Base-by-base conservation (phyloP, 805 yeast genomes). In the Pichia scutulata region DNA sequence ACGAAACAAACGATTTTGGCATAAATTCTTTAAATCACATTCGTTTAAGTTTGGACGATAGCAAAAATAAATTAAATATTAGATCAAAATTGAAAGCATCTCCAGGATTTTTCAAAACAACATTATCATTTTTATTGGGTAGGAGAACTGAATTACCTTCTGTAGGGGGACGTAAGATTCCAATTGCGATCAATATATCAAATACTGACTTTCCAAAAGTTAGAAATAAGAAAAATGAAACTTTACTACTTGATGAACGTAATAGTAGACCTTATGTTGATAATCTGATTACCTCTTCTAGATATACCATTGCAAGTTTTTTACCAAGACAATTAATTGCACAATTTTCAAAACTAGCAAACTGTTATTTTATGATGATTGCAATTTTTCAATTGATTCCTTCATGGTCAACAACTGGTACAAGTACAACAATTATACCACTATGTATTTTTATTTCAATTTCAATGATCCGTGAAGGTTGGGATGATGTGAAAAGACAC, bases 371-470 rank as follows among this genome's bases (percentile, higher is more conserved):
- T 68, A 70, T 93, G 77, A 74, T 82, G 3, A 93, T 93, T 18
- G 90, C 98, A 2, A 85, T 93, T 54, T 72, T 93, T 72, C 99
- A 93, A 64, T 83, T 92, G 90, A 84, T 93, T 44, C 98, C 99
- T 0, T 80, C 89, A 2, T 93, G 97, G 97, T 88, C 97, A 1
- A 89, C 99, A 7, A 93, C 99, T 0, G 99, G 98, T 52, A 85
- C 89, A 13, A 89, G 81, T 63, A 93, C 98, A 4, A 93, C 99
- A 2, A 92, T 93, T 58, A 76, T 90, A 40, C 98, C 99, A 2
- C 72, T 93, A 51, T 70, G 83, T 66, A 77, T 93, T 7, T 93
- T 93, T 65, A 87, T 93, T 69, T 73, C 88, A 8, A 86, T 93
- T 25, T 88, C 98, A 0, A 89, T 92, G 68, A 78, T 84, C 9